Percentiles rank a stretch among this genome's conserved stretches.
Conservation (phyloP, 2,329 filamentous ascomycete species). For the Colletotrichum gigasporum region DNA sequence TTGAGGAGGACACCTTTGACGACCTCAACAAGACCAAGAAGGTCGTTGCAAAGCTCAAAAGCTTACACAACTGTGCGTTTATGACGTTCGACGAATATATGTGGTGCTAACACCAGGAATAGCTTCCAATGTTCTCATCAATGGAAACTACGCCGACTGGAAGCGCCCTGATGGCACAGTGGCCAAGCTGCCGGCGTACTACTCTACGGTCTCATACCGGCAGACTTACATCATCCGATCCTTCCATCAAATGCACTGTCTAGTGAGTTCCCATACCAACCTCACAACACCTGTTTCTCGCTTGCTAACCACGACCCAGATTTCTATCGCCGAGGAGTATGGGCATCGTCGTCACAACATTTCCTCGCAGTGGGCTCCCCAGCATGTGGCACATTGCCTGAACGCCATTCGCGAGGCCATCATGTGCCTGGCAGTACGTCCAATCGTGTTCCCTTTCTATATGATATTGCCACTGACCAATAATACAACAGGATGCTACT, state of each 20-base stretch:
- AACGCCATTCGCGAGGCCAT: conserved; percentile 16
- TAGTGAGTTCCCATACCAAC: not conserved
- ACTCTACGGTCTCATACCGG: conserved; percentile 14
- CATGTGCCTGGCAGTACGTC: conserved; percentile 9
- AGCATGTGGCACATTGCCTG: conserved; percentile 13
- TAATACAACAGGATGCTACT: not conserved
- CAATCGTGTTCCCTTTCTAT: not conserved
- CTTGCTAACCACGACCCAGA: not conserved
- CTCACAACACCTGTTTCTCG: fast-evolving
- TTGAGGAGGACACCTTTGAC: conserved; percentile 10
- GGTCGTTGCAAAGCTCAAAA: not conserved
- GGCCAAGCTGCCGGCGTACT: conserved; percentile 10
- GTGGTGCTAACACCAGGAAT: not conserved
- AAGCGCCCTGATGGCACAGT: conserved; percentile 13
- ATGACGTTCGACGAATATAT: too few relatives aligned
- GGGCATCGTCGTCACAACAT: conserved; percentile 7
- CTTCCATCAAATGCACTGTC: conserved; percentile 24
- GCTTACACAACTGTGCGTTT: conserved; percentile 4
- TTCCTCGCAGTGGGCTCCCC: conserved; percentile 14
- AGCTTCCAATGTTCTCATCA: conserved; percentile 17
- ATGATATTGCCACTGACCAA: too few relatives aligned
- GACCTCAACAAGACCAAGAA: conserved; percentile 7
- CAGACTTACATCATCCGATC: conserved; percentile 22
- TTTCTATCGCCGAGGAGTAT: conserved; percentile 21
- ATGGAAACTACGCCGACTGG: conserved; percentile 17